phyloP scores from a whole-genome alignment of 2,329 filamentous ascomycete genomes.

The Albifimbria verrucaria region DNA sequence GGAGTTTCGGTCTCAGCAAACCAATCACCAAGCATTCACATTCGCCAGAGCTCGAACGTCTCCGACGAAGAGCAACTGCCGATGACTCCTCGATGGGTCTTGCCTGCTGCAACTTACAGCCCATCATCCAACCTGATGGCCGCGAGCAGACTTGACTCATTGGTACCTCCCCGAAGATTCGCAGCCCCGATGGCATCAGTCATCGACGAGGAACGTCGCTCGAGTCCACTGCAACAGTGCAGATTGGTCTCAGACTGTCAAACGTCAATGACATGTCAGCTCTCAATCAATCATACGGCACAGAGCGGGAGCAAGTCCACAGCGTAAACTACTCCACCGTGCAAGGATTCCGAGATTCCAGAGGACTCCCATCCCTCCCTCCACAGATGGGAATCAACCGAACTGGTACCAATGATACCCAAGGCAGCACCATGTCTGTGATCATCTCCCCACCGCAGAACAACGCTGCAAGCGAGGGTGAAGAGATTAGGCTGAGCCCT shows the following conservation, averaged over 20 bases:
- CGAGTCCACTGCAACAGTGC: conserved; percentile 64
- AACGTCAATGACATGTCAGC: conserved; percentile 49
- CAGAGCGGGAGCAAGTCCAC: conserved; percentile 22
- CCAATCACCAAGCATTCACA: not conserved
- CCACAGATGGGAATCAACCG: not conserved
- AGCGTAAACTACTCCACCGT: conserved; percentile 31
- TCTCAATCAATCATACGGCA: conserved; percentile 13
- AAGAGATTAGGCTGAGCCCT: conserved; percentile 43
- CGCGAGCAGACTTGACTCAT: conserved; percentile 4
- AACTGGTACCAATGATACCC: not conserved
- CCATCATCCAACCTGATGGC: not conserved
- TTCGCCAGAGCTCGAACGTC: conserved; percentile 19
- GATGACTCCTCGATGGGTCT: conserved; percentile 17
- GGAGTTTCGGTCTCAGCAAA: too few species aligned
- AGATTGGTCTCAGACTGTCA: conserved; percentile 68
- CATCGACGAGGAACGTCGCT: conserved; percentile 59
- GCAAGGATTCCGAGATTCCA: not conserved
- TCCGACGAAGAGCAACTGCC: not conserved
- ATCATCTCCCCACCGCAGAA: not conserved
- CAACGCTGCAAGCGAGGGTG: conserved; percentile 1
- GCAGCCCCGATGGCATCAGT: conserved; percentile 32
- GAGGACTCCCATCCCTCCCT: too few species aligned
- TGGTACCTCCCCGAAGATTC: conserved; percentile 43
- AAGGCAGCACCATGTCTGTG: not conserved
- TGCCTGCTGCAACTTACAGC: conserved; percentile 47